phyloP scores from a whole-genome alignment of 495 filamentous ascomycete species.

The Hypoxylon trugodes region DNA sequence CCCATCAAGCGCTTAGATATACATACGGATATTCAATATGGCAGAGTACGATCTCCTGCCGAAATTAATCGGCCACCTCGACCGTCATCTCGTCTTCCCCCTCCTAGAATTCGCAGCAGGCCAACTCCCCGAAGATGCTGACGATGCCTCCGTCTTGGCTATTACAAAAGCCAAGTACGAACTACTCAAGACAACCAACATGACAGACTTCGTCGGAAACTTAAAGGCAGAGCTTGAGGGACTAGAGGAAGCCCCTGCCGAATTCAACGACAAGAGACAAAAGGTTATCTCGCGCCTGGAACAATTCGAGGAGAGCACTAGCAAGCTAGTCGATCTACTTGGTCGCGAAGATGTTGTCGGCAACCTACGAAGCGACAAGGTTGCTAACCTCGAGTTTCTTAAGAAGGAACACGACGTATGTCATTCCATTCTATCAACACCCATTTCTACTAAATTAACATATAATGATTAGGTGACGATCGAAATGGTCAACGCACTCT shows the following conservation, averaged over 20 bases:
- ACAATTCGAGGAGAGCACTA: conserved; percentile 81
- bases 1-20: neutral
- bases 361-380: conserved; percentile 92
- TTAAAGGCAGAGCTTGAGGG: conserved; percentile 87
- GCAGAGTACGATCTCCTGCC: conserved; percentile 84
- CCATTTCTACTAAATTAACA: neutral
- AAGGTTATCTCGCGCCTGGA: conserved; percentile 84
- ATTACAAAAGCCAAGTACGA: conserved; percentile 86
- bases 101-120: conserved; percentile 81
- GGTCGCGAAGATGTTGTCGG: conserved; percentile 85
- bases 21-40: conserved; percentile 59
- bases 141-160: conserved; percentile 67
- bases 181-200: conserved; percentile 94
- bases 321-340: conserved; percentile 83
- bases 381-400: conserved; percentile 93
- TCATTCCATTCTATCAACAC: neutral
- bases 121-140: conserved; percentile 65
- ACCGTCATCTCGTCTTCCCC: conserved; percentile 94
- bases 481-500: conserved; percentile 93
- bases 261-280: conserved; percentile 87
- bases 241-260: conserved; percentile 77
- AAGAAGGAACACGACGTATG: conserved; percentile 89
- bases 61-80: conserved; percentile 89
- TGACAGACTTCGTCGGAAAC: conserved; percentile 94
- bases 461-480: conserved; percentile 69